A percentile compares a stretch with the other conserved stretches of the same genome.
phyloP scores from a whole-genome alignment of 495 filamentous ascomycete genomes.

The Hypoxylon perforatum region DNA sequence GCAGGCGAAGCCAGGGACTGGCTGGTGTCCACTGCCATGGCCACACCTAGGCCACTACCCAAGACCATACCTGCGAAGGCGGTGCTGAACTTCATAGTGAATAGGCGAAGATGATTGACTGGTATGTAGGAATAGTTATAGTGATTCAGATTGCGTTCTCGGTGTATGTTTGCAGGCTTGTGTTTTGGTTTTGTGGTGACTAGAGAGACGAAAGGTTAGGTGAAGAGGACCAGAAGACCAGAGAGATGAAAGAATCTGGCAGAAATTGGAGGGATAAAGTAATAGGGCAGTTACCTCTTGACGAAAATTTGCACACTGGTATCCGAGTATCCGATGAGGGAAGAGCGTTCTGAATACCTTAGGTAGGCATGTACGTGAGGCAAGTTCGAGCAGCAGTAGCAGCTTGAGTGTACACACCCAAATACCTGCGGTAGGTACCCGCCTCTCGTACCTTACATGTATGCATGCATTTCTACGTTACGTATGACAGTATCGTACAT shows the following conservation, averaged over 20 bases:
- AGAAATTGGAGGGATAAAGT: not conserved
- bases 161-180: not conserved
- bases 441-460: no score
- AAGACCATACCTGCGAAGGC: constrained; percentile 15
- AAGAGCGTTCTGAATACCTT: no score
- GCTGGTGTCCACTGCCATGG: not conserved
- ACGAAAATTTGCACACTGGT: no score
- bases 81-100: constrained; percentile 28
- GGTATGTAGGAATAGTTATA: not conserved
- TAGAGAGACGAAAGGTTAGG: not conserved
- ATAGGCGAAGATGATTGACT: not conserved
- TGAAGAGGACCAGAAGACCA: not conserved
- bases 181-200: not conserved
- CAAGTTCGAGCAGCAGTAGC: no score
- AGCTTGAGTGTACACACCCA: no score
- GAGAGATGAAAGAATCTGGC: not conserved
- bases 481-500: no score
- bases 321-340: no score
- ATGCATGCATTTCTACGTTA: no score
- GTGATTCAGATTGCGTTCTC: not conserved
- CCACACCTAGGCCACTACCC: constrained; percentile 3
- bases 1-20: not conserved
- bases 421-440: no score
- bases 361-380: no score
- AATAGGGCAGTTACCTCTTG: not conserved